phyloP scores from a whole-genome alignment of 352 stramenopile genomes.

The Pythium scleroteichum region DNA sequence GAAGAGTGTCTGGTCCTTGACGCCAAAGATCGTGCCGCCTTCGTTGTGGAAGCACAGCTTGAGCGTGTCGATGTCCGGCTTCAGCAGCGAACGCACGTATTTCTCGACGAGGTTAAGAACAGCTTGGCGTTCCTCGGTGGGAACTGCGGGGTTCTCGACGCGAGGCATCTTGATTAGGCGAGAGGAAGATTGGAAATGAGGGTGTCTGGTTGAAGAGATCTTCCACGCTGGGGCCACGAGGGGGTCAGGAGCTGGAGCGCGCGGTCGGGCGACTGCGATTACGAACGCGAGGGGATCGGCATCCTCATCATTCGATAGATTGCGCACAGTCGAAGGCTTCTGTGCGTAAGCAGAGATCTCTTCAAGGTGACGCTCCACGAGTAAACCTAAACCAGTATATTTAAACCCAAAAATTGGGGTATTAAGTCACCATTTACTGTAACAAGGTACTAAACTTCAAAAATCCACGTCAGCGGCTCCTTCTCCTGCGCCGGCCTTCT shows the following conservation, averaged over 20 bases:
- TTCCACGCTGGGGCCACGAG: too few species aligned
- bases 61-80: conserved; percentile 15
- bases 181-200: background rate
- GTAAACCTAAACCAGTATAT: background rate
- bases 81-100: conserved; percentile 8
- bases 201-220: too few species aligned
- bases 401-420: too few species aligned
- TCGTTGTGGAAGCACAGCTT: conserved; percentile 17
- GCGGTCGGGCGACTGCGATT: too few species aligned
- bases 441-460: too few species aligned
- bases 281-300: too few species aligned
- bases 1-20: background rate
- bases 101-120: conserved; percentile 11
- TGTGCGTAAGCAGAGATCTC: background rate
- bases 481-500: too few species aligned
- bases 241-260: too few species aligned
- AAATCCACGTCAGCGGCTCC: too few species aligned
- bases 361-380: background rate
- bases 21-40: conserved; percentile 13
- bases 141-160: conserved; percentile 2
- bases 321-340: background rate
- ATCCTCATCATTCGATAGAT: background rate
- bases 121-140: background rate
- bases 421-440: too few species aligned
- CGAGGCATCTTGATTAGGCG: conserved; percentile 5